These are phyloP conservation scores for Teratosphaeriaceae sp. DNA, from an alignment of 2,329 filamentous ascomycete species.

Conservation along the genomic window DNA sequence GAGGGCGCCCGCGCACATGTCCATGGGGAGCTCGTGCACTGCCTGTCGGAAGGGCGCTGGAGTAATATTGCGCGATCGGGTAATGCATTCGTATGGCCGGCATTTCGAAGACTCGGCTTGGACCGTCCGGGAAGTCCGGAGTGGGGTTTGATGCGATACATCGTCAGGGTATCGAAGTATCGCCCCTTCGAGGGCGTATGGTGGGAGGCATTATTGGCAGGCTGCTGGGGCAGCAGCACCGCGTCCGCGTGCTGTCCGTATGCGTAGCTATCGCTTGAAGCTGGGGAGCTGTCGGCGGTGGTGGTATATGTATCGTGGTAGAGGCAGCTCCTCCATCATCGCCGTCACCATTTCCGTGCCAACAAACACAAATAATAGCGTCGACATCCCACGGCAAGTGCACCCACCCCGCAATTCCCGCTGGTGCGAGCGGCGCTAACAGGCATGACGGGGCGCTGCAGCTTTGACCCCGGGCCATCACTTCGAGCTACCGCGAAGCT, in stretches of 20 bases:
- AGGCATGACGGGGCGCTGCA: background rate
- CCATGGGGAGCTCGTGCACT: background rate
- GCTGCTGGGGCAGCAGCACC: background rate
- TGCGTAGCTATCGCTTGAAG: background rate
- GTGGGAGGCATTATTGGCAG: no score
- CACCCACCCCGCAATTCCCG: constrained; percentile 2
- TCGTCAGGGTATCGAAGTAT: background rate
- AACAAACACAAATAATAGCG: background rate
- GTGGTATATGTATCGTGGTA: background rate
- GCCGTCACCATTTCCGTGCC: background rate
- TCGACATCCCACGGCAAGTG: background rate
- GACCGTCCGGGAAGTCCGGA: background rate
- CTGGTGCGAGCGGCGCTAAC: background rate
- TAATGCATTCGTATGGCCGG: no score
- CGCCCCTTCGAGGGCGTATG: background rate
- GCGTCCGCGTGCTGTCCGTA: background rate
- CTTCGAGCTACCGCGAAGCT: background rate
- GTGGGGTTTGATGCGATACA: background rate
- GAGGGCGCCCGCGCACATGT: background rate
- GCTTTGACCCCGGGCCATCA: background rate
- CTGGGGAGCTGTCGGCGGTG: background rate
- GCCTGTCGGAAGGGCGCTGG: no score
- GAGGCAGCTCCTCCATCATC: background rate
- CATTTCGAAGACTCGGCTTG: background rate
- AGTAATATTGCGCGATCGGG: no score